Conservation (phyloP, 768 basidiomycete species). For the Kwoniella botswanensis region DNA sequence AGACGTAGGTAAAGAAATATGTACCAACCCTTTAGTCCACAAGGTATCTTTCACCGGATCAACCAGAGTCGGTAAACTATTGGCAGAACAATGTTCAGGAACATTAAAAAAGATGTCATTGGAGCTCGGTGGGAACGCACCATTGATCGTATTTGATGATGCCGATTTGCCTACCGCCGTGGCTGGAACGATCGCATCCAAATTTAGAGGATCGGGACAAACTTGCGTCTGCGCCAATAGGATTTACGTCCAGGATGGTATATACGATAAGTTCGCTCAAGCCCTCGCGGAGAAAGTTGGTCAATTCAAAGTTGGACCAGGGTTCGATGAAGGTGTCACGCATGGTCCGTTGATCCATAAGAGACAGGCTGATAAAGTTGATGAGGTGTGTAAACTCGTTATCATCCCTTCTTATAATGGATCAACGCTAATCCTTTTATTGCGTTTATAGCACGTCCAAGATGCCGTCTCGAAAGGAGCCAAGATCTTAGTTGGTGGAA, state of each 20-base stretch:
- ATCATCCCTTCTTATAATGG: too few species aligned
- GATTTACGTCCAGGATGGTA: constrained; percentile 86
- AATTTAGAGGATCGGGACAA: constrained; percentile 58
- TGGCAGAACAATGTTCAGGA: constrained; percentile 55
- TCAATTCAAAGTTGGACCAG: constrained; percentile 77
- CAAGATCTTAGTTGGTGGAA: constrained; percentile 87
- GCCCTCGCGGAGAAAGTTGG: constrained; percentile 71
- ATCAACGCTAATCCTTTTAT: neutral
- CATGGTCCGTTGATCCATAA: constrained; percentile 93
- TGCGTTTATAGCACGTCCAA: constrained; percentile 68
- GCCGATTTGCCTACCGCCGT: constrained; percentile 92
- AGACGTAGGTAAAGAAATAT: constrained; percentile 93
- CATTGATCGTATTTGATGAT: constrained; percentile 95
- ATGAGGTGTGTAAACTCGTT: constrained; percentile 53
- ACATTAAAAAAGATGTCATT: constrained; percentile 59
- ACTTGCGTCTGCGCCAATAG: constrained; percentile 67
- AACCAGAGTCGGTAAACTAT: constrained; percentile 59
- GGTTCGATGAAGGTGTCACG: constrained; percentile 77
- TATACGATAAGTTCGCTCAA: constrained; percentile 91
- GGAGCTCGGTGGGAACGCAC: constrained; percentile 70
- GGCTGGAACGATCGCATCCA: constrained; percentile 64
- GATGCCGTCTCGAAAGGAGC: constrained; percentile 87
- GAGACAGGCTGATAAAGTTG: constrained; percentile 83
- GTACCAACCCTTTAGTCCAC: constrained; percentile 80
- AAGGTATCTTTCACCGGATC: constrained; percentile 86